These are phyloP conservation scores for Linum trigynum DNA, from an alignment of 345 rosid genomes.

Conservation along the genomic window DNA sequence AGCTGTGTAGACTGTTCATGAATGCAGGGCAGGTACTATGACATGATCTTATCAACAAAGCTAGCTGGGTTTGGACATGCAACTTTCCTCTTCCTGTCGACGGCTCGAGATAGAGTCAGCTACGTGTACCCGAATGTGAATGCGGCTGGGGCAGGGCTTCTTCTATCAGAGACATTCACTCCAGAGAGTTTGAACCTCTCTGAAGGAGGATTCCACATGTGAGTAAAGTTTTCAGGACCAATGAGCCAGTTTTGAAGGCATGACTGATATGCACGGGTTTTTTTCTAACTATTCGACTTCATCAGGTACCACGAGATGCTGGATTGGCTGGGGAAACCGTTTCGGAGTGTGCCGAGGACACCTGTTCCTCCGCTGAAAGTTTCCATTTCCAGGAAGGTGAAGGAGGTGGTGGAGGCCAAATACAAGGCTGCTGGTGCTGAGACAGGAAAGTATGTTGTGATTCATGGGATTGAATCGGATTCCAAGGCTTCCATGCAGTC, in stretches of 20 bases:
- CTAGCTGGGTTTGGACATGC: conserved; percentile 91
- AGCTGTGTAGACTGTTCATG: conserved; percentile 3
- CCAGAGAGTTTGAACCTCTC: conserved; percentile 60
- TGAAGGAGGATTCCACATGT: conserved; percentile 70
- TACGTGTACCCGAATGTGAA: conserved; percentile 86
- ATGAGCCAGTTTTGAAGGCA: not conserved
- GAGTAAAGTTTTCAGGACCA: conserved; percentile 17
- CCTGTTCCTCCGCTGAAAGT: conserved; percentile 56
- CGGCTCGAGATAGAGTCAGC: conserved; percentile 79
- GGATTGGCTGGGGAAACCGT: conserved; percentile 79
- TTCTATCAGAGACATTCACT: conserved; percentile 67
- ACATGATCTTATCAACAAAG: conserved; percentile 84
- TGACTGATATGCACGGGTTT: not conserved
- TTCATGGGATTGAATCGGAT: conserved; percentile 91
- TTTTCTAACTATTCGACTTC: conserved; percentile 8
- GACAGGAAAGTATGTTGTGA: conserved; percentile 72
- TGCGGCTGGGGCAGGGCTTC: conserved; percentile 86
- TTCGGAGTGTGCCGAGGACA: conserved; percentile 65
- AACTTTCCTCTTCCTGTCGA: conserved; percentile 72
- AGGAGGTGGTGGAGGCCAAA: conserved; percentile 65
- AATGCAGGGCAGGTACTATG: conserved; percentile 80
- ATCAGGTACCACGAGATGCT: conserved; percentile 80
- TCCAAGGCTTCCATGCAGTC: conserved; percentile 94
- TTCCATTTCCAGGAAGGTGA: conserved; percentile 68
- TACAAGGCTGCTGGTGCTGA: conserved; percentile 58